These are phyloP conservation scores for Solanum etuberosum DNA, from an alignment of 257 asterid species.

Conservation along the genomic window DNA sequence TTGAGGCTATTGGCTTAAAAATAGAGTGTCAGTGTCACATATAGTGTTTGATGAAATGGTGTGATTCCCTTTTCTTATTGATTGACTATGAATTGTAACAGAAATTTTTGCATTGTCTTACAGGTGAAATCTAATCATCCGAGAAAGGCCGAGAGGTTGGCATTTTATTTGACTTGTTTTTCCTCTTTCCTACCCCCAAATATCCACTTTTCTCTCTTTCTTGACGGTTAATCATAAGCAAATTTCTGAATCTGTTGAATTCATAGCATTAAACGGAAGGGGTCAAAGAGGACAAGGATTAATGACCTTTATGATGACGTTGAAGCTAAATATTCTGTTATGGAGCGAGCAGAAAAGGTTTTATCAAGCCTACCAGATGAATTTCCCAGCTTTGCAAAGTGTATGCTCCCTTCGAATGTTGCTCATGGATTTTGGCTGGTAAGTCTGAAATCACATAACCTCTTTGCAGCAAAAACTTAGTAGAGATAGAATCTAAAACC, in stretches of 20 bases:
- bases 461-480: not conserved
- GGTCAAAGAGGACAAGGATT: slow-evolving; percentile 19
- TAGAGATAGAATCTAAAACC: not conserved
- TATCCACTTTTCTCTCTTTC: not conserved
- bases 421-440: slow-evolving; percentile 93
- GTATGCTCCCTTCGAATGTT: slow-evolving; percentile 94
- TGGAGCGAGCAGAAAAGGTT: slow-evolving; percentile 58
- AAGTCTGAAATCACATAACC: slow-evolving; percentile 6
- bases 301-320: slow-evolving; percentile 45
- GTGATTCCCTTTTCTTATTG: not conserved
- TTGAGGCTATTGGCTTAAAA: not conserved
- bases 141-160: slow-evolving; percentile 30
- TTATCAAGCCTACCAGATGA: slow-evolving; percentile 29
- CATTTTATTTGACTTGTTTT: not conserved
- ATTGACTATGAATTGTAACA: slow-evolving; percentile 1
- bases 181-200: not conserved
- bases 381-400: slow-evolving; percentile 52
- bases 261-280: slow-evolving; percentile 24
- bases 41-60: not conserved
- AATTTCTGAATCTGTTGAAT: not conserved
- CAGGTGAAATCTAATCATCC: slow-evolving; percentile 34
- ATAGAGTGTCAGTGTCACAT: not conserved
- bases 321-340: slow-evolving; percentile 44
- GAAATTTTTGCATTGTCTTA: slow-evolving; percentile 10
- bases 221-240: not conserved